Percentiles rank a stretch among this genome's conserved stretches.
These are phyloP conservation scores for Saxophila tyrrhenica DNA, from an alignment of 495 filamentous ascomycete species.

Conservation along the genomic window DNA sequence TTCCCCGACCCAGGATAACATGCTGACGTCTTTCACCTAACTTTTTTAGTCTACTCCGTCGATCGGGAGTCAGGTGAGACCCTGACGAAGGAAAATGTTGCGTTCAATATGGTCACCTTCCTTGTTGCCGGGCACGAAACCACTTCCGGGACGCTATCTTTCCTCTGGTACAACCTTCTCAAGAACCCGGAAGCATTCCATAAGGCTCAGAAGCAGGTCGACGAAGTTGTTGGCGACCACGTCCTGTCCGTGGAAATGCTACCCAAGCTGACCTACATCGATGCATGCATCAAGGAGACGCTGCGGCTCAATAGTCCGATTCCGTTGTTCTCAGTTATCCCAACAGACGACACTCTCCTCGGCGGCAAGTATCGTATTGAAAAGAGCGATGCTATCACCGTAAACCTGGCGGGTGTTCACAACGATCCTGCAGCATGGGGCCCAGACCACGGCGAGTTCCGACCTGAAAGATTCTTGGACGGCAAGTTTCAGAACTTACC, in stretches of 20 bases:
- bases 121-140: constrained; percentile 23
- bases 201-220: constrained; percentile 56
- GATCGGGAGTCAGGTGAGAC: constrained; percentile 16
- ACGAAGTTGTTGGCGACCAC: constrained; percentile 51
- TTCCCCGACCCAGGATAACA: too few species aligned
- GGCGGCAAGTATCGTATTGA: constrained; percentile 59
- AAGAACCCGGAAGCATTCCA: constrained; percentile 48
- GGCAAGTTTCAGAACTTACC: constrained; percentile 46
- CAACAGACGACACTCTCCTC: constrained; percentile 41
- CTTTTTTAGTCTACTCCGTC: too few species aligned
- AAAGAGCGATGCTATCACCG: constrained; percentile 48
- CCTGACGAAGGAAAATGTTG: constrained; percentile 21
- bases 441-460: constrained; percentile 42
- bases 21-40: too few species aligned
- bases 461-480: constrained; percentile 55
- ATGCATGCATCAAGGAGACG: constrained; percentile 58
- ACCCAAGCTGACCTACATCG: constrained; percentile 52
- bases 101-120: constrained; percentile 28
- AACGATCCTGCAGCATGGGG: constrained; percentile 57
- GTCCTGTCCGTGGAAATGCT: constrained; percentile 57
- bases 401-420: constrained; percentile 50
- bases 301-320: constrained; percentile 56
- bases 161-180: constrained; percentile 47
- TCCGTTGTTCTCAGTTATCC: constrained; percentile 40
- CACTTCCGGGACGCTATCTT: constrained; percentile 27